Evolutionary conservation across 208 protist genomes (phyloP).

Genomic region (Leishmania aethiopica): DNA sequence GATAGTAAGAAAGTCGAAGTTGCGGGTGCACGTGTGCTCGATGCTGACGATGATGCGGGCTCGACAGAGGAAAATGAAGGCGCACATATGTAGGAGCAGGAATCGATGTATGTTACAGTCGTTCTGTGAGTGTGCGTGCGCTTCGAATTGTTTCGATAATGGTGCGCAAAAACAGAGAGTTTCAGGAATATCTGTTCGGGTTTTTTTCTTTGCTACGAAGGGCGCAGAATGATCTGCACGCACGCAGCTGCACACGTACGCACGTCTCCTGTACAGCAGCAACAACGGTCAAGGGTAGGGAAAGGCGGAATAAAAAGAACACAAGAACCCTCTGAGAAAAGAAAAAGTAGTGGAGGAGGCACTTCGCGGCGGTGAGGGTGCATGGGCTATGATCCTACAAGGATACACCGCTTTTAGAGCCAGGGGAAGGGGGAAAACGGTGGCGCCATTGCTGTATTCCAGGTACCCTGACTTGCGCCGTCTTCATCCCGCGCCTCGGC

Average conservation of each 20-base stretch:
- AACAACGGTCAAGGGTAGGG: neutral
- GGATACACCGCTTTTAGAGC: neutral
- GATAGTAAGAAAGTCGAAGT: neutral
- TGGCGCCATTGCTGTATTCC: neutral
- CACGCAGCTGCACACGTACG: neutral
- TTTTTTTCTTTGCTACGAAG: neutral
- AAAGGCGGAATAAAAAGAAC: neutral
- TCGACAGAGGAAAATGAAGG: neutral
- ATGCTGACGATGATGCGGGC: neutral
- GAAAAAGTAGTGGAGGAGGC: neutral
- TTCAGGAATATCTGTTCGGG: neutral
- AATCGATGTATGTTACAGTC: neutral
- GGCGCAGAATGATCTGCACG: neutral
- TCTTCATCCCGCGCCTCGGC: neutral
- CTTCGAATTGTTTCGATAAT: neutral
- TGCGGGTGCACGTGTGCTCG: neutral
- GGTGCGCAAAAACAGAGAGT: neutral
- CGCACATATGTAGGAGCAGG: neutral
- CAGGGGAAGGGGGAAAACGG: neutral
- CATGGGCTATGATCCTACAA: neutral
- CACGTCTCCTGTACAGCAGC: neutral
- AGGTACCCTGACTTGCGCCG: neutral
- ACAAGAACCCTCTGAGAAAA: neutral
- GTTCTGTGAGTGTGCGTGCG: neutral
- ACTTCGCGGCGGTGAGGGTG: neutral